These are phyloP conservation scores for Novymonas esmeraldas DNA, from an alignment of 208 protist genomes.

Conservation along the genomic window DNA sequence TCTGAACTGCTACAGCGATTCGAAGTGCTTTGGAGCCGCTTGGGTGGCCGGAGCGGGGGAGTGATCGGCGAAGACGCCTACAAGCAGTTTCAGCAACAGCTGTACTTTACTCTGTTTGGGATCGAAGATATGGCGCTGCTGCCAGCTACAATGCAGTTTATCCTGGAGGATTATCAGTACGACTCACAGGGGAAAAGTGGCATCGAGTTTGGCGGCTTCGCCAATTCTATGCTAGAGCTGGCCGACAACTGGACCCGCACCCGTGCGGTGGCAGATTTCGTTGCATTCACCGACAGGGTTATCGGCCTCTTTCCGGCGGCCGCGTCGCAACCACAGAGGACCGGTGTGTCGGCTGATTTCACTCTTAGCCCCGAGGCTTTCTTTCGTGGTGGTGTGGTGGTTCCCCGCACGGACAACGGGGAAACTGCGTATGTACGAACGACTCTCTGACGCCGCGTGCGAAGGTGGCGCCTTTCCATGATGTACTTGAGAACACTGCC, in stretches of 20 bases:
- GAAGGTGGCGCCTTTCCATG: no score
- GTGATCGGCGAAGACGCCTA: conserved; percentile 56
- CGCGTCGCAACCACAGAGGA: neutral
- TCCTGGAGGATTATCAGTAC: conserved; percentile 61
- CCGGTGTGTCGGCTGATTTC: neutral
- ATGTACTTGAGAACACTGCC: no score
- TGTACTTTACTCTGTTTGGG: conserved; percentile 60
- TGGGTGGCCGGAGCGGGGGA: conserved; percentile 30
- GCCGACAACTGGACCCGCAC: conserved; percentile 76
- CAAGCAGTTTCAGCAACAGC: conserved; percentile 58
- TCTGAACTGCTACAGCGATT: conserved; percentile 41
- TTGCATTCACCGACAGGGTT: conserved; percentile 21
- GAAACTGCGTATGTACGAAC: conserved; percentile 1
- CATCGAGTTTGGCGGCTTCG: conserved; percentile 64
- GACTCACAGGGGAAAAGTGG: conserved; percentile 45
- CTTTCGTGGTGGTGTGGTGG: conserved; percentile 29
- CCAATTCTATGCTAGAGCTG: conserved; percentile 70
- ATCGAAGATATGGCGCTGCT: conserved; percentile 51
- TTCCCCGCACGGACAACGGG: neutral
- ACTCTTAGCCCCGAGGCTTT: conserved; percentile 31
- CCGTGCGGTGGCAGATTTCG: conserved; percentile 43
- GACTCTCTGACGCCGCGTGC: conserved; percentile 5
- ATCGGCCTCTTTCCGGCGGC: conserved; percentile 10
- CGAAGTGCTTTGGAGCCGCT: conserved; percentile 54
- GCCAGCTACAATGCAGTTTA: conserved; percentile 46